Conservation (phyloP, 1,139 yeast species). For the Spathaspora sp. region DNA sequence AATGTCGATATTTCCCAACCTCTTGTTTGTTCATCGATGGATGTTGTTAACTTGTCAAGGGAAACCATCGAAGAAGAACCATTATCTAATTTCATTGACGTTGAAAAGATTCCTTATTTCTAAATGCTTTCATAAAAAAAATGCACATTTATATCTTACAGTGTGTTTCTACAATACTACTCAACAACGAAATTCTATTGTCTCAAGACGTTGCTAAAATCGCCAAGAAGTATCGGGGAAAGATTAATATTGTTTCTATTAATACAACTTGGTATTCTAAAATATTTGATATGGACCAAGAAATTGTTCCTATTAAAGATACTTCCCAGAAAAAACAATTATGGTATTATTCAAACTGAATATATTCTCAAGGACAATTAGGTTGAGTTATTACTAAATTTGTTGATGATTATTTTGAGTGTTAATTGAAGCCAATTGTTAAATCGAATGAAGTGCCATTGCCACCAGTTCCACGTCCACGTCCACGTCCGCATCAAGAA, state of each 20-base stretch:
- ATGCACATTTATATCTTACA: too few relatives aligned
- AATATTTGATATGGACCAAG: constrained; percentile 64
- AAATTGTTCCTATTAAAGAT: constrained; percentile 57
- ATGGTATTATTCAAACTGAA: constrained; percentile 55
- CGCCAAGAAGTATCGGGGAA: constrained; percentile 77
- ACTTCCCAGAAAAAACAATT: constrained; percentile 71
- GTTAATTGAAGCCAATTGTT: constrained; percentile 67
- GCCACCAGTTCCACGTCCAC: too few relatives aligned
- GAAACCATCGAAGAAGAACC: too few relatives aligned
- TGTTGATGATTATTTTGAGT: constrained; percentile 62
- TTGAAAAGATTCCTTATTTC: too few relatives aligned
- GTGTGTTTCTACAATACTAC: too few relatives aligned
- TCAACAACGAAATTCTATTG: constrained; percentile 28
- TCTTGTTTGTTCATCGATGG: too few relatives aligned
- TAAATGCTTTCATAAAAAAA: too few relatives aligned
- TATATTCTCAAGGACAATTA: constrained; percentile 44
- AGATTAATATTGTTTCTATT: constrained; percentile 81
- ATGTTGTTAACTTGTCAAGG: too few relatives aligned
- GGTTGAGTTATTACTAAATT: constrained; percentile 51
- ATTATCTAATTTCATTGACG: too few relatives aligned
- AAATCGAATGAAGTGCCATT: constrained; percentile 70
- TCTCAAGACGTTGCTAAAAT: constrained; percentile 54
- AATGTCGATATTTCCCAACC: too few relatives aligned
- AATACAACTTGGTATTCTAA: constrained; percentile 81
- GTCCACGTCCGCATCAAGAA: too few relatives aligned